Conservation (phyloP, 2,329 filamentous ascomycete species). For the Parascedosporium putredinis region DNA sequence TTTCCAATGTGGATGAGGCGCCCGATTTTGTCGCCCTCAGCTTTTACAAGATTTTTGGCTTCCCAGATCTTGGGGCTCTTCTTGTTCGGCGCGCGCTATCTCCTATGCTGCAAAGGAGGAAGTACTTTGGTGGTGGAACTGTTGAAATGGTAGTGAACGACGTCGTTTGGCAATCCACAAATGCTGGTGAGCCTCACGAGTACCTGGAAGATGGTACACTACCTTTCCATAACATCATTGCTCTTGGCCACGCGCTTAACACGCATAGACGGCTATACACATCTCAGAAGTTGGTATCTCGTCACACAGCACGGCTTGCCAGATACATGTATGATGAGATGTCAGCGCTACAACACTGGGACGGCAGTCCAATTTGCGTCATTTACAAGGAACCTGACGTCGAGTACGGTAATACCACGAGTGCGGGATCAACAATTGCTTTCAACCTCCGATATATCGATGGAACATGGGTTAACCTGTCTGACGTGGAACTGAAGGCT, state of each 20-base stretch:
- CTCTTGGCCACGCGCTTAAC: constrained; percentile 63
- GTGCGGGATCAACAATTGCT: constrained; percentile 64
- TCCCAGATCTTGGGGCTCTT: constrained; percentile 79
- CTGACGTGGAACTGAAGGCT: constrained; percentile 80
- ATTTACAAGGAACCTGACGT: constrained; percentile 45
- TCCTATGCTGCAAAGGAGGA: constrained; percentile 51
- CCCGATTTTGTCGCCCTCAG: constrained; percentile 84
- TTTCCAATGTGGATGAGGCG: constrained; percentile 48
- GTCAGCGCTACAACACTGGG: constrained; percentile 54
- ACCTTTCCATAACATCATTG: constrained; percentile 82
- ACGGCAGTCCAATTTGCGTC: constrained; percentile 52
- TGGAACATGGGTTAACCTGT: constrained; percentile 67
- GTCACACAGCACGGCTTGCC: constrained; percentile 60
- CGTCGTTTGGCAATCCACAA: constrained; percentile 77
- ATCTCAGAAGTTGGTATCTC: constrained; percentile 57
- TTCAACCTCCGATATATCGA: constrained; percentile 67
- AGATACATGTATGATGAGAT: constrained; percentile 49
- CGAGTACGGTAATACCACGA: constrained; percentile 17
- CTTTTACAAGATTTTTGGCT: constrained; percentile 97
- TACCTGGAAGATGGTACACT: constrained; percentile 84
- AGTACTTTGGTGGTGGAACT: constrained; percentile 89
- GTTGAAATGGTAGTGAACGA: constrained; percentile 77
- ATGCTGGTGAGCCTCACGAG: constrained; percentile 63
- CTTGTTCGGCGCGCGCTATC: constrained; percentile 66
- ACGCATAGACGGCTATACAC: constrained; percentile 61